Evolutionary conservation across 805 yeast species (phyloP).

Genomic region (Monosporozyma aerobia): DNA sequence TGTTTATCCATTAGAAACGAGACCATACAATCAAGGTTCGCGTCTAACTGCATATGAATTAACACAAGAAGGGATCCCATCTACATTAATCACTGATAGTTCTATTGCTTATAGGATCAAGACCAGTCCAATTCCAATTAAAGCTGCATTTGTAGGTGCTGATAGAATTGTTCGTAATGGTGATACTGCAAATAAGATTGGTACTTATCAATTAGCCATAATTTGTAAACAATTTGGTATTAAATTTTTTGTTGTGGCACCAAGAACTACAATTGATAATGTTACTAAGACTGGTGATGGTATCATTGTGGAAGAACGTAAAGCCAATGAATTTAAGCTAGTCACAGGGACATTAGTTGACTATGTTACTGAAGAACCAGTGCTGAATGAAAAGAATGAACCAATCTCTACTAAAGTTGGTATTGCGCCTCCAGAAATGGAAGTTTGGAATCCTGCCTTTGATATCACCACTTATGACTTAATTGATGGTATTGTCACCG

Average conservation of each 20-base stretch:
- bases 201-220: conserved; percentile 82
- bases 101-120: conserved; percentile 75
- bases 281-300: conserved; percentile 57
- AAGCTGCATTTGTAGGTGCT: conserved; percentile 88
- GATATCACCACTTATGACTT: conserved; percentile 81
- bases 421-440: conserved; percentile 74
- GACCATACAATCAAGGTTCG: conserved; percentile 97
- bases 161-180: conserved; percentile 91
- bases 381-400: conserved; percentile 19
- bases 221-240: conserved; percentile 57
- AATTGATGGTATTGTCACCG: conserved; percentile 87
- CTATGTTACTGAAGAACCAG: conserved; percentile 15
- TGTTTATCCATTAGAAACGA: conserved; percentile 83
- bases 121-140: conserved; percentile 49
- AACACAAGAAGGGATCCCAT: conserved; percentile 76
- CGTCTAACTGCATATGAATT: conserved; percentile 87
- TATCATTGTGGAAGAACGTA: conserved; percentile 83
- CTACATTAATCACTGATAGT: conserved; percentile 81
- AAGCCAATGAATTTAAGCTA: conserved; percentile 65
- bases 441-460: conserved; percentile 94
- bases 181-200: conserved; percentile 93
- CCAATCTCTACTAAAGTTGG: conserved; percentile 47
- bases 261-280: conserved; percentile 80
- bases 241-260: conserved; percentile 90
- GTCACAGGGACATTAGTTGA: conserved; percentile 59